Percentiles rank a stretch among this genome's conserved stretches.
phyloP scores from a whole-genome alignment of 306 rosid species.

The Rubus idaeus region DNA sequence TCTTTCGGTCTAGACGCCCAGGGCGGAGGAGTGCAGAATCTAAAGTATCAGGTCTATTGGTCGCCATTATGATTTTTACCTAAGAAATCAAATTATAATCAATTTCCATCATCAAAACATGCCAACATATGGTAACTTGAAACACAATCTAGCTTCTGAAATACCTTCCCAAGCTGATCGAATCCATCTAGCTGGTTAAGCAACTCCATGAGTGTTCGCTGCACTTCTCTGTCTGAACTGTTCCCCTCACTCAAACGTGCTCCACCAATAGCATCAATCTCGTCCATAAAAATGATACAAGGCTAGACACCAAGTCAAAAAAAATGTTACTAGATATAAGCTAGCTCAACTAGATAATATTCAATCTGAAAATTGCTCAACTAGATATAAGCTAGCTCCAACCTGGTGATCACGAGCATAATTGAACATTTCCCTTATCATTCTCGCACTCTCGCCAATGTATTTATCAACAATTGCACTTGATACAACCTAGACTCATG shows the following conservation, averaged over 20 bases:
- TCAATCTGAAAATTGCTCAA: background rate
- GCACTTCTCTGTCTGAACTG: conserved; percentile 92
- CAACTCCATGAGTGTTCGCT: conserved; percentile 86
- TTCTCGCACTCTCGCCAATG: conserved; percentile 81
- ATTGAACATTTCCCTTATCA: conserved; percentile 93
- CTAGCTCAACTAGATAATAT: too few relatives aligned
- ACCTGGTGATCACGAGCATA: conserved; percentile 99
- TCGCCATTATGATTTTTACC: conserved; percentile 61
- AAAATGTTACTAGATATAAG: conserved; percentile 2
- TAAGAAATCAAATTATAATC: conserved; percentile 6
- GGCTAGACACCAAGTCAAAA: conserved; percentile 51
- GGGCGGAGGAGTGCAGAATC: conserved; percentile 95
- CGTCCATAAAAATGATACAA: conserved; percentile 98
- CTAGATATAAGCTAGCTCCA: conserved; percentile 22
- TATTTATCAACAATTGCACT: conserved; percentile 92
- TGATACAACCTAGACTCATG: conserved; percentile 67
- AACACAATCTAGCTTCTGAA: background rate
- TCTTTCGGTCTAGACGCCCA: conserved; percentile 85
- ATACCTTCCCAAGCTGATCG: conserved; percentile 94
- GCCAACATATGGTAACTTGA: background rate
- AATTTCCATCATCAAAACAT: too few relatives aligned
- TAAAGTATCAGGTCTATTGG: conserved; percentile 86
- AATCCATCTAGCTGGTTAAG: conserved; percentile 95
- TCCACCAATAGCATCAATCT: conserved; percentile 97
- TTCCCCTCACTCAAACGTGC: conserved; percentile 94